Conservation (phyloP, 106 monocot genomes). For the Dactylorhiza incarnata region DNA sequence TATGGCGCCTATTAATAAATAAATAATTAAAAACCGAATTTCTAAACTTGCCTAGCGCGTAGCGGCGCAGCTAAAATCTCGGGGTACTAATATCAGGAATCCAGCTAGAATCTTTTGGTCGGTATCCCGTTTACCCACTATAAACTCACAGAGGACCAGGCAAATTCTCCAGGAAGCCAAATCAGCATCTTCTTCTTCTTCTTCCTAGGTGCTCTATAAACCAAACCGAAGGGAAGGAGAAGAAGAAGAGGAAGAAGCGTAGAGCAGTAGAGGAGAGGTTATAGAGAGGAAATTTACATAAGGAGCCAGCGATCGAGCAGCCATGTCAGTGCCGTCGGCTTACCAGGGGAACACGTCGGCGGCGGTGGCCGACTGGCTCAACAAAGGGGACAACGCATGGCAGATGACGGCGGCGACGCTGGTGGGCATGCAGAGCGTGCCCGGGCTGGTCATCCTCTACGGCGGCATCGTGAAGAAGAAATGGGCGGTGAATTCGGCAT, state of each 20-base stretch:
- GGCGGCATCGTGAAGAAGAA: conserved; percentile 41
- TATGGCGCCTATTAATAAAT: too few relatives aligned
- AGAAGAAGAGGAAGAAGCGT: not conserved
- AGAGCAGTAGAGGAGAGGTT: not conserved
- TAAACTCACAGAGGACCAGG: too few relatives aligned
- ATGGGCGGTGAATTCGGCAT: conserved; percentile 47
- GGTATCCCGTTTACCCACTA: too few relatives aligned
- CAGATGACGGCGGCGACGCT: conserved; percentile 21
- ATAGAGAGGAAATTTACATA: too few relatives aligned
- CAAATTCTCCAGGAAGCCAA: too few relatives aligned
- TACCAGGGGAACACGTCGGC: not conserved
- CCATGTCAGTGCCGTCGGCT: conserved; percentile 3
- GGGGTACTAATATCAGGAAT: too few relatives aligned
- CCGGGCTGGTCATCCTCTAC: conserved; percentile 43
- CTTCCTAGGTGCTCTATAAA: not conserved
- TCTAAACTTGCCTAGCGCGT: too few relatives aligned
- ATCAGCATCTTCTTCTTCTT: too few relatives aligned
- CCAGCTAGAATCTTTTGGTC: too few relatives aligned
- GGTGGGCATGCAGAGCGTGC: conserved; percentile 37
- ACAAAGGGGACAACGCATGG: conserved; percentile 32
- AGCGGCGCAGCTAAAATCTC: too few relatives aligned
- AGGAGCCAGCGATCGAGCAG: too few relatives aligned
- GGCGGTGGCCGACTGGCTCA: conserved; percentile 16
- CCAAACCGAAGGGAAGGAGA: not conserved
- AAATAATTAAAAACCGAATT: too few relatives aligned